Evolutionary conservation across 2,329 filamentous ascomycete species (phyloP).

Genomic region (Phialophora expanda): DNA sequence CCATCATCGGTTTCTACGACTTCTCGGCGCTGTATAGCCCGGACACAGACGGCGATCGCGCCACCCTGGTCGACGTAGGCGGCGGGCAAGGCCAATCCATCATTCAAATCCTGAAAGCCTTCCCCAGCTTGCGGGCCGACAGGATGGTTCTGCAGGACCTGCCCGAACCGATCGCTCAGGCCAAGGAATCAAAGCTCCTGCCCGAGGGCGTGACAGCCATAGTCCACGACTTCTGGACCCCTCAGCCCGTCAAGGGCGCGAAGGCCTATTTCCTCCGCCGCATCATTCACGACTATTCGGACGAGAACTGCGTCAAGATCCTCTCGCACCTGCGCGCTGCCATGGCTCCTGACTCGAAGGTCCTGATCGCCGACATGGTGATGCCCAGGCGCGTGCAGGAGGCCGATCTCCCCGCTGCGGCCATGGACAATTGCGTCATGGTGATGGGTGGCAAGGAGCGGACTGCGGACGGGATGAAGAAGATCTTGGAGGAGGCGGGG

Average conservation of each 20-base stretch:
- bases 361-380: slow-evolving; percentile 43
- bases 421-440: slow-evolving; percentile 42
- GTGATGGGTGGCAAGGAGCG: slow-evolving; percentile 41
- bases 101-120: slow-evolving; percentile 25
- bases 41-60: slow-evolving; percentile 22
- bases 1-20: slow-evolving; percentile 32
- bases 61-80: slow-evolving; percentile 34
- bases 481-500: slow-evolving; percentile 38
- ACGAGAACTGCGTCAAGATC: slow-evolving; percentile 37
- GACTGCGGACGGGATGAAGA: slow-evolving; percentile 40
- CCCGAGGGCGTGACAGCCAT: slow-evolving; percentile 28
- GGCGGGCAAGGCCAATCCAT: slow-evolving; percentile 35
- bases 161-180: slow-evolving; percentile 18
- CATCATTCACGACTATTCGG: slow-evolving; percentile 43
- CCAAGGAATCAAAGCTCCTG: slow-evolving; percentile 25
- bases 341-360: slow-evolving; percentile 35
- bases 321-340: slow-evolving; percentile 37
- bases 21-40: slow-evolving; percentile 15
- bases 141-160: slow-evolving; percentile 33
- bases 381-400: slow-evolving; percentile 37
- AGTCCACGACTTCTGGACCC: slow-evolving; percentile 36
- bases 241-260: slow-evolving; percentile 37
- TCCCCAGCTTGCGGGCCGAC: slow-evolving; percentile 20
- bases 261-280: slow-evolving; percentile 44
- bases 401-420: slow-evolving; percentile 36